phyloP scores from a whole-genome alignment of 805 yeast species.

The Pichia rugopelliculosa region DNA sequence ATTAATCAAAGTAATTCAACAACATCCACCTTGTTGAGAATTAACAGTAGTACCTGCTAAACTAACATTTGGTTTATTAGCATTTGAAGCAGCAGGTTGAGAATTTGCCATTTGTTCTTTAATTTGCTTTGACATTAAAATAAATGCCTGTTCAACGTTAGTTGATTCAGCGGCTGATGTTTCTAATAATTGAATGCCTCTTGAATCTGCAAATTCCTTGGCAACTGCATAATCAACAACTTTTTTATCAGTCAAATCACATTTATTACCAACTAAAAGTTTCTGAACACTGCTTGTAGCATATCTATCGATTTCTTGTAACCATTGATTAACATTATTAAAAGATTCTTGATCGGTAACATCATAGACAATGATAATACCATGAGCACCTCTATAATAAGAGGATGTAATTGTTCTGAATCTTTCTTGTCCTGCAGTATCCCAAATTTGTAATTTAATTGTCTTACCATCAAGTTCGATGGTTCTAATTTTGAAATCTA shows the following conservation, averaged over 20 bases:
- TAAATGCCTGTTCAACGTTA: slow-evolving; percentile 96
- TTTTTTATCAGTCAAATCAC: slow-evolving; percentile 88
- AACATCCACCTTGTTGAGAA: slow-evolving; percentile 39
- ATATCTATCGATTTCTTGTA: slow-evolving; percentile 96
- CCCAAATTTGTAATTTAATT: slow-evolving; percentile 97
- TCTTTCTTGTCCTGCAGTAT: slow-evolving; percentile 98
- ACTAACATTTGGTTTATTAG: slow-evolving; percentile 59
- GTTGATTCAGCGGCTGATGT: slow-evolving; percentile 93
- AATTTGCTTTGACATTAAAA: slow-evolving; percentile 97
- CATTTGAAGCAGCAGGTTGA: slow-evolving; percentile 33
- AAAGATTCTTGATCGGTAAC: slow-evolving; percentile 96
- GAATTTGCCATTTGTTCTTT: slow-evolving; percentile 86
- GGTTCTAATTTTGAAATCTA: slow-evolving; percentile 85
- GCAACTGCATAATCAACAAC: slow-evolving; percentile 95
- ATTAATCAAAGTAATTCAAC: slow-evolving; percentile 22
- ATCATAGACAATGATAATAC: slow-evolving; percentile 95
- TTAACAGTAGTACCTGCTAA: slow-evolving; percentile 60
- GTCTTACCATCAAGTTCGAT: slow-evolving; percentile 95
- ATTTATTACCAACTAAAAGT: slow-evolving; percentile 92
- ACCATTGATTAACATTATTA: slow-evolving; percentile 96
- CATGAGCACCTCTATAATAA: slow-evolving; percentile 97
- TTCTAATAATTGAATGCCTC: slow-evolving; percentile 91
- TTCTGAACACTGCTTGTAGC: slow-evolving; percentile 97
- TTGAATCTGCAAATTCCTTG: slow-evolving; percentile 93
- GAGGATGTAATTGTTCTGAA: slow-evolving; percentile 97